A percentile compares a stretch with the other conserved stretches of the same genome.
phyloP scores from a whole-genome alignment of 192 early-diverging fungal species.

The Coemansia sp. region DNA sequence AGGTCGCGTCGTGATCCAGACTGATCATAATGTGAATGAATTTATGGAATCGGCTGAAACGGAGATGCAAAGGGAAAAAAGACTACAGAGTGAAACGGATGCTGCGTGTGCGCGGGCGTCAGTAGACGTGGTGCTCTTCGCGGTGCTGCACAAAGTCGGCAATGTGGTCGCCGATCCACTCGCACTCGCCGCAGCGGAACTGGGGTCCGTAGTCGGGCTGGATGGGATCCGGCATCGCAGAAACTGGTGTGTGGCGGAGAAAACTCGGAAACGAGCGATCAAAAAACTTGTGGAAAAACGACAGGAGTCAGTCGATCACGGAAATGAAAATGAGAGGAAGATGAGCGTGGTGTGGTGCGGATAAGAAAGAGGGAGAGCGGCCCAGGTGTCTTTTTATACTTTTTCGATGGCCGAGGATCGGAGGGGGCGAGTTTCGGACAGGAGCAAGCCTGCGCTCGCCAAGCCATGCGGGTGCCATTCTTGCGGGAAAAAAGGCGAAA shows the following conservation, averaged over 20 bases:
- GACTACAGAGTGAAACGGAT: not conserved
- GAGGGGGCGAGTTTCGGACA: not conserved
- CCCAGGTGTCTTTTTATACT: not conserved
- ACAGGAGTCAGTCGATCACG: not conserved
- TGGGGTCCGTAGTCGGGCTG: not conserved
- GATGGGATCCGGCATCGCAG: not conserved
- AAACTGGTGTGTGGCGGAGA: no score
- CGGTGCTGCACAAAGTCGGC: conserved; percentile 37
- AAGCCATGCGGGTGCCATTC: not conserved
- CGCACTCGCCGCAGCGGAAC: conserved; percentile 40
- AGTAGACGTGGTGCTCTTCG: conserved; percentile 13
- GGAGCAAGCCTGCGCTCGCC: not conserved
- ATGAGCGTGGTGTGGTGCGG: not conserved
- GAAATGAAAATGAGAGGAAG: not conserved
- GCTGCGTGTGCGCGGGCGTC: not conserved
- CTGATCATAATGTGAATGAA: not conserved
- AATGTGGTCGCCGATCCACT: conserved; percentile 18
- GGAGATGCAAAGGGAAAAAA: not conserved
- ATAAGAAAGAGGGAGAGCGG: not conserved
- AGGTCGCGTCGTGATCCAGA: no score
- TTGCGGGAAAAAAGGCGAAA: not conserved
- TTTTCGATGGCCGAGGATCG: not conserved
- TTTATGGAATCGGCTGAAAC: not conserved
- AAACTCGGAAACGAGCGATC: not conserved
- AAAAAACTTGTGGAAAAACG: no score